Evolutionary conservation across 345 rosid species (phyloP).

Genomic region (Kandelia obovata): DNA sequence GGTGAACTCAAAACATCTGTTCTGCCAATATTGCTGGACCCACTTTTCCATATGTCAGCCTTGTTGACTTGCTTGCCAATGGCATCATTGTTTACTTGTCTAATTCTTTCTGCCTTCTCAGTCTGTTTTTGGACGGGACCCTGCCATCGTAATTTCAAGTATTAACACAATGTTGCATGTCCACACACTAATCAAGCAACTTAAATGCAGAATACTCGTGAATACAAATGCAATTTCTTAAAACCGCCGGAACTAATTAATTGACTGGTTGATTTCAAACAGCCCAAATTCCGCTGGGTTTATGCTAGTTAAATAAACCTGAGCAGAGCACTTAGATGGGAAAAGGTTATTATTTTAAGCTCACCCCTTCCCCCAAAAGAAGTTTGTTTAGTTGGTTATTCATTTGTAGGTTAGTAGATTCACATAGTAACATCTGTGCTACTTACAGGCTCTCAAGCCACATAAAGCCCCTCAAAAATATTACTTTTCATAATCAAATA

Average conservation of each 20-base stretch:
- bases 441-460: too few species aligned
- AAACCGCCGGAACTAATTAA: neutral
- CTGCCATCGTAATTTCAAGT: slow-evolving; percentile 12
- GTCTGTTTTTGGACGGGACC: slow-evolving; percentile 30
- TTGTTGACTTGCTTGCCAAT: slow-evolving; percentile 21
- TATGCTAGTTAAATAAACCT: too few species aligned
- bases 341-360: too few species aligned
- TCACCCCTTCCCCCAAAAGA: too few species aligned
- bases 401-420: too few species aligned
- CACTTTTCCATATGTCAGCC: slow-evolving; percentile 35
- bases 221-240: neutral
- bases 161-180: neutral
- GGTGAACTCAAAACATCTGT: slow-evolving; percentile 45
- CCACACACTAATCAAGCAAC: neutral
- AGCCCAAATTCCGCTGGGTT: neutral
- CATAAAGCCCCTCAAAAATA: too few species aligned
- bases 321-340: too few species aligned
- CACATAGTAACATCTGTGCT: too few species aligned
- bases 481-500: neutral
- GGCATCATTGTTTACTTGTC: slow-evolving; percentile 18
- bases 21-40: slow-evolving; percentile 16
- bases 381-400: too few species aligned
- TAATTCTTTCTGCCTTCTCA: slow-evolving; percentile 33
- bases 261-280: neutral
- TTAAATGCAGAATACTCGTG: neutral